Conservation (phyloP, 805 yeast species). For the Scheffersomyces spartinae region DNA sequence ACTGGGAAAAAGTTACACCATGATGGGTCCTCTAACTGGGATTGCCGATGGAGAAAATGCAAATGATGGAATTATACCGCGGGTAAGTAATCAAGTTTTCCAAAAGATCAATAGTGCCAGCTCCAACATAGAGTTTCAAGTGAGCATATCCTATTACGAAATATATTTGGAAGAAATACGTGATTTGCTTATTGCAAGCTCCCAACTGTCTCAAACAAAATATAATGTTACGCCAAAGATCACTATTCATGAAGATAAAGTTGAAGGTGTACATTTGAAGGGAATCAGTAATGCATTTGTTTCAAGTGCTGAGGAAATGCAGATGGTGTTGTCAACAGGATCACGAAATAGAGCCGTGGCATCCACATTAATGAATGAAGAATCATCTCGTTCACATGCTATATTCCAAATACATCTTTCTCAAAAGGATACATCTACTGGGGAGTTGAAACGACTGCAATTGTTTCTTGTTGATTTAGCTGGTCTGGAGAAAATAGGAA, state of each 20-base stretch:
- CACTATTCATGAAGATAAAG: constrained; percentile 51
- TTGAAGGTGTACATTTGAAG: constrained; percentile 56
- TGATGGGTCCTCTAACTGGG: constrained; percentile 62
- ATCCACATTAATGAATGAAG: constrained; percentile 58
- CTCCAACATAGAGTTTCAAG: constrained; percentile 46
- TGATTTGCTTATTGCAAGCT: constrained; percentile 47
- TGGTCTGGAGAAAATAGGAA: constrained; percentile 73
- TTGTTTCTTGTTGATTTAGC: constrained; percentile 76
- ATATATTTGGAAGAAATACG: constrained; percentile 67
- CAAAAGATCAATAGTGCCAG: constrained; percentile 35
- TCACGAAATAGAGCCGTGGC: constrained; percentile 42
- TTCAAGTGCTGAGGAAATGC: constrained; percentile 45
- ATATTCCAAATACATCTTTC: constrained; percentile 58
- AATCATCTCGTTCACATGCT: constrained; percentile 72
- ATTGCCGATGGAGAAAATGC: constrained; percentile 24
- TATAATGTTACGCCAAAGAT: constrained; percentile 21
- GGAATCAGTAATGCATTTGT: constrained; percentile 59
- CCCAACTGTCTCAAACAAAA: constrained; percentile 7
- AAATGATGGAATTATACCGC: constrained; percentile 54
- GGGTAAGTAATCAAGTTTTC: constrained; percentile 59
- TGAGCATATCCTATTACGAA: constrained; percentile 68
- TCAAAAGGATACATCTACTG: constrained; percentile 47
- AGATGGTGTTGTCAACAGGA: constrained; percentile 48
- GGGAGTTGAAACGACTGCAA: constrained; percentile 48
- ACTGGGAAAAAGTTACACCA: constrained; percentile 65